Percentiles rank a stretch among this genome's conserved stretches.
Conservation (phyloP, 768 basidiomycete species). For the Thelephora ganbajun region DNA sequence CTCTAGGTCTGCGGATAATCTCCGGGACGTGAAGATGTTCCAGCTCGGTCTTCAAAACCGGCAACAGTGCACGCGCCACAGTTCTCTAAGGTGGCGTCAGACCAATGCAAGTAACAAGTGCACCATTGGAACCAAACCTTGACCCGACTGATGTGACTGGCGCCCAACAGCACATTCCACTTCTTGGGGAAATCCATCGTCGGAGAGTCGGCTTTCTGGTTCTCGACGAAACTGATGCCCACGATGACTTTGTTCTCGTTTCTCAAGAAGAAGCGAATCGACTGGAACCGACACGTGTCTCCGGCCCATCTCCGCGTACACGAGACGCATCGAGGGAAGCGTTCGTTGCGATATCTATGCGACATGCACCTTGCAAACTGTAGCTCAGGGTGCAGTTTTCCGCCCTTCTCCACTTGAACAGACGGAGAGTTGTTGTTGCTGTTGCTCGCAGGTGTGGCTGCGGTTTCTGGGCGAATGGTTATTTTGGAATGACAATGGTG, state of each 20-base stretch:
- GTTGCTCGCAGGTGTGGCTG: neutral
- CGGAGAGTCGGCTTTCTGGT: constrained; percentile 40
- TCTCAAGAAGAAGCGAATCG: constrained; percentile 67
- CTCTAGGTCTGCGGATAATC: constrained; percentile 60
- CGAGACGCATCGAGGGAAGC: constrained; percentile 69
- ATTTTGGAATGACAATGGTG: too few species aligned
- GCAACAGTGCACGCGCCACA: constrained; percentile 55
- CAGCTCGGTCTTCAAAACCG: constrained; percentile 49
- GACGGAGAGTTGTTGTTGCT: neutral
- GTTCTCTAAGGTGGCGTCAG: constrained; percentile 30
- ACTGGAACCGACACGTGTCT: constrained; percentile 78
- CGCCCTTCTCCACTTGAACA: constrained; percentile 13
- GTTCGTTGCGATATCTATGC: constrained; percentile 55
- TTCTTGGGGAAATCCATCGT: constrained; percentile 46
- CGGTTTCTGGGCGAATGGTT: too few species aligned
- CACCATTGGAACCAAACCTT: constrained; percentile 31
- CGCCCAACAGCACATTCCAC: constrained; percentile 51
- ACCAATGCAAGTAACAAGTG: neutral
- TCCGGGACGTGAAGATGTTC: constrained; percentile 40
- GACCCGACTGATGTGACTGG: constrained; percentile 35
- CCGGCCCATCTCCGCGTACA: constrained; percentile 82
- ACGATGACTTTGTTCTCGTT: constrained; percentile 42
- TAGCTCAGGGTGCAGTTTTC: constrained; percentile 43
- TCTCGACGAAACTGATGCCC: constrained; percentile 59
- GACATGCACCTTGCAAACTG: constrained; percentile 82